A percentile compares a stretch with the other conserved stretches of the same genome.
Evolutionary conservation across 2,329 filamentous ascomycete species (phyloP).

Genomic region (Pleoardoris graminearum): DNA sequence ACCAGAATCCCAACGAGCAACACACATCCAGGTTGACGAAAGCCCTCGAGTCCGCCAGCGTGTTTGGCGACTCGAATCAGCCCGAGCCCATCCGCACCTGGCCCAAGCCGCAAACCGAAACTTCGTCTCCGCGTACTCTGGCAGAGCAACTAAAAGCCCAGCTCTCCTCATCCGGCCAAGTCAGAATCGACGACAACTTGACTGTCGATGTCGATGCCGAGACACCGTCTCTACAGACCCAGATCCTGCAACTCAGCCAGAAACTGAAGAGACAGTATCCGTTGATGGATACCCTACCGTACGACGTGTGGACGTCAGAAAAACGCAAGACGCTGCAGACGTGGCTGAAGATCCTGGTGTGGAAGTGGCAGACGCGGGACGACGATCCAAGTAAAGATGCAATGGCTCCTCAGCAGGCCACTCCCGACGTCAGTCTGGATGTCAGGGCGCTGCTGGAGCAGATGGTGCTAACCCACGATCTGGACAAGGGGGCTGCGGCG

Average conservation of each 20-base stretch:
- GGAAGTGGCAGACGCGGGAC: conserved; percentile 28
- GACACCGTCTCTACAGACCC: conserved; percentile 22
- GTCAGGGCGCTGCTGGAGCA: conserved; percentile 25
- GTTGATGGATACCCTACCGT: conserved; percentile 30
- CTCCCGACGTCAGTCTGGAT: conserved; percentile 11
- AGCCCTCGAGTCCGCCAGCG: neutral
- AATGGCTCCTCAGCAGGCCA: neutral
- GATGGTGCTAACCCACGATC: conserved; percentile 29
- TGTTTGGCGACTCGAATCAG: conserved; percentile 3
- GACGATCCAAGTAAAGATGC: conserved; percentile 6
- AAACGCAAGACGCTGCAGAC: conserved; percentile 26
- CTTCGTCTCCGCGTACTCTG: neutral
- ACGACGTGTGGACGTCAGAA: conserved; percentile 26
- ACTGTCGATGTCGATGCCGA: conserved; percentile 21
- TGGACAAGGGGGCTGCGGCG: conserved; percentile 25
- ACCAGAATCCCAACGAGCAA: neutral
- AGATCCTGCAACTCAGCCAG: conserved; percentile 23
- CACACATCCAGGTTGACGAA: neutral
- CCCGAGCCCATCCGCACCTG: conserved; percentile 8
- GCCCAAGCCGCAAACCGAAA: conserved; percentile 6
- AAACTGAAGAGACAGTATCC: conserved; percentile 30
- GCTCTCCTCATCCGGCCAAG: conserved; percentile 12
- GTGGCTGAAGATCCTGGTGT: conserved; percentile 33
- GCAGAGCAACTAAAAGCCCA: conserved; percentile 16
- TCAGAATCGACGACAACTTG: conserved; percentile 25